Percentiles rank a stretch among this genome's conserved stretches.
phyloP scores from a whole-genome alignment of 768 basidiomycete species.

The Holtermannia corniformis region DNA sequence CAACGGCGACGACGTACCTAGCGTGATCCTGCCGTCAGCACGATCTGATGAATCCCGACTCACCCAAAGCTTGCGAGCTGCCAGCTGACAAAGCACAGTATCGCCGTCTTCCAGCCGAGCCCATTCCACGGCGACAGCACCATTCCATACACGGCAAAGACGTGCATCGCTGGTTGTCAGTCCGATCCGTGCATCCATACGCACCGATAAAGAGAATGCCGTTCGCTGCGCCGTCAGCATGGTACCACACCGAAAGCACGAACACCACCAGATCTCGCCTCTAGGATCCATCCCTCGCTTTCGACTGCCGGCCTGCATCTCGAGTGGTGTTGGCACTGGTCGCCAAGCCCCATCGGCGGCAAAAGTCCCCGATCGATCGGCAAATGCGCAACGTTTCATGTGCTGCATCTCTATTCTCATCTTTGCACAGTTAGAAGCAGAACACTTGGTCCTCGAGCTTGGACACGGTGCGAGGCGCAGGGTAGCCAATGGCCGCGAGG shows the following conservation, averaged over 20 bases:
- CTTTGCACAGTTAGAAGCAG: slow-evolving; percentile 24
- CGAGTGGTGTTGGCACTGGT: neutral
- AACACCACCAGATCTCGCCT: slow-evolving; percentile 33
- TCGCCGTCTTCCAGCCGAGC: slow-evolving; percentile 46
- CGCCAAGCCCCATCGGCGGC: neutral
- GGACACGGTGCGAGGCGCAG: slow-evolving; percentile 77
- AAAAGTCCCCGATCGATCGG: neutral
- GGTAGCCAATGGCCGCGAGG: slow-evolving; percentile 76
- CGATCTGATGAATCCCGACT: slow-evolving; percentile 8
- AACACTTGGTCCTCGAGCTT: slow-evolving; percentile 66
- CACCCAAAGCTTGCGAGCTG: slow-evolving; percentile 62
- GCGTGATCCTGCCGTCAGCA: slow-evolving; percentile 47
- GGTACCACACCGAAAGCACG: slow-evolving; percentile 1
- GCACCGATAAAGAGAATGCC: slow-evolving; percentile 25
- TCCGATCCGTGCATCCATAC: neutral
- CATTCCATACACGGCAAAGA: slow-evolving; percentile 52
- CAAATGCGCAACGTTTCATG: neutral
- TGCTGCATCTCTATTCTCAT: neutral
- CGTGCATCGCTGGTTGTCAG: slow-evolving; percentile 45
- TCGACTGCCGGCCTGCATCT: neutral
- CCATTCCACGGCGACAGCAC: slow-evolving; percentile 46
- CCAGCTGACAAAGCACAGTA: slow-evolving; percentile 55
- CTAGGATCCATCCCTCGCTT: neutral
- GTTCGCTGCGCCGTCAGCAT: slow-evolving; percentile 8
- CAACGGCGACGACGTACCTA: slow-evolving; percentile 9